Evolutionary conservation across 768 basidiomycete species (phyloP), one percentile per base, ranked within the genome.

Genomic region (Mycena pura): DNA sequence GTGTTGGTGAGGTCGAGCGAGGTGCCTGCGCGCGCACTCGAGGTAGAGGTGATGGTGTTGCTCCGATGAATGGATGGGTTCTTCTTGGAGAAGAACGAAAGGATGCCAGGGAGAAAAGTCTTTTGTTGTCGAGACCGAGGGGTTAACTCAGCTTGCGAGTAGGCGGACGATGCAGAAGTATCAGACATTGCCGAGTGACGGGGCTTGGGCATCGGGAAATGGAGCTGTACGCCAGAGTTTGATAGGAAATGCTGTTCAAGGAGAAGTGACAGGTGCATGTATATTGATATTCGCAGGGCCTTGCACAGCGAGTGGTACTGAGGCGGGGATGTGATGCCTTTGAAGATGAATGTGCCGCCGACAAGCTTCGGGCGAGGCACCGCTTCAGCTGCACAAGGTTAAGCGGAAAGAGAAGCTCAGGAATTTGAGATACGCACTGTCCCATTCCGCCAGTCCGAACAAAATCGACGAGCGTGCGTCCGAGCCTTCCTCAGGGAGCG

Each of bases 311-410:
- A 58, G 3, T 66, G 62, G 63, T 87, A 78, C 52, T 85, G 81
- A 5, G 67, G 29, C 1, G 73, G 68, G 1, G 83, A 81, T 13
- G 70, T 71, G 14, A 82, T 65, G 10, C 83, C 86, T 60, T 75
- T 77, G 59, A 91, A 77, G 1, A 75, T 68, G 68, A 91, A 90
- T 1, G 83, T 87, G 0, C 89, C 89, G 5, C 89, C 89, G 8
- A 90, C 79, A 29, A 88, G 70, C 25, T 73, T 76, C 5, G 73
- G 39, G 2, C 46, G 45, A 32, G 72, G 59, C n/a, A 72, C 59
- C 2, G 72, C 69, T 49, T 65, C 36, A 21, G 36, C 49, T n/a
- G n/a, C n/a, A 25, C 17, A 44, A 24, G 21, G n/a, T 17, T 22
- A 43, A n/a, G 47, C n/a, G 36, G 29, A 21, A 32, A n/a, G 28